These are phyloP conservation scores for Colletotrichum endophyticum DNA, from an alignment of 2,329 filamentous ascomycete genomes.

Conservation along the genomic window DNA sequence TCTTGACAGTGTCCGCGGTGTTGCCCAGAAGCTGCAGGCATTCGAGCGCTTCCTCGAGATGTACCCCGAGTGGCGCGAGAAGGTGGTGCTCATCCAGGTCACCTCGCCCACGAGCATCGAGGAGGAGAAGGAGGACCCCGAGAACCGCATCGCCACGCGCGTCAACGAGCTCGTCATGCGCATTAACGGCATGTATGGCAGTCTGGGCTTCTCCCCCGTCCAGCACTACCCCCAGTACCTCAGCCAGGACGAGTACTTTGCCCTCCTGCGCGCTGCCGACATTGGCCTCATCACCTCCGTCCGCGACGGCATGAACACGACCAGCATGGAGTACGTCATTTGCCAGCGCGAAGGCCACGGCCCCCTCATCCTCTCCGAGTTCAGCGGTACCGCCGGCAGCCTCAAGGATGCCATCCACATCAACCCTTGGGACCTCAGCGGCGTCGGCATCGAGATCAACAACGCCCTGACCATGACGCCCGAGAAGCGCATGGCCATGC, in stretches of 20 bases:
- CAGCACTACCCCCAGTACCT: slow-evolving; percentile 96
- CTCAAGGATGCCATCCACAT: slow-evolving; percentile 89
- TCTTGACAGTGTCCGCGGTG: slow-evolving; percentile 90
- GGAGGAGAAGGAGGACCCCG: slow-evolving; percentile 72
- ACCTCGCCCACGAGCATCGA: slow-evolving; percentile 86
- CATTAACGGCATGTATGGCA: slow-evolving; percentile 91
- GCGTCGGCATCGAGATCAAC: slow-evolving; percentile 84
- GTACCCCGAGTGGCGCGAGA: slow-evolving; percentile 90
- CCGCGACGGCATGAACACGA: slow-evolving; percentile 97
- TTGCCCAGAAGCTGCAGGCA: slow-evolving; percentile 93
- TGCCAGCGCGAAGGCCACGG: slow-evolving; percentile 88
- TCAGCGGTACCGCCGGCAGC: slow-evolving; percentile 90
- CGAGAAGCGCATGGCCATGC: slow-evolving; percentile 70
- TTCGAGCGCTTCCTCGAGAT: slow-evolving; percentile 91
- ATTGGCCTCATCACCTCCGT: slow-evolving; percentile 95
- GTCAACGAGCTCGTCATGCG: slow-evolving; percentile 89
- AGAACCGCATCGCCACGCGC: slow-evolving; percentile 83
- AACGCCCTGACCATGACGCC: slow-evolving; percentile 78
- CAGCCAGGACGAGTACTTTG: slow-evolving; percentile 89
- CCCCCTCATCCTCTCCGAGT: slow-evolving; percentile 92
- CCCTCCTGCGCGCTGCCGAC: slow-evolving; percentile 86
- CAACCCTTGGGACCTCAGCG: slow-evolving; percentile 91
- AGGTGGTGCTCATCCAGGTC: slow-evolving; percentile 93
- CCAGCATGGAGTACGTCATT: slow-evolving; percentile 91
- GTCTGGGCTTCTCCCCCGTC: slow-evolving; percentile 86